Evolutionary conservation across 164 flowering plant species (phyloP).

Genomic region (Buxus sempervirens): DNA sequence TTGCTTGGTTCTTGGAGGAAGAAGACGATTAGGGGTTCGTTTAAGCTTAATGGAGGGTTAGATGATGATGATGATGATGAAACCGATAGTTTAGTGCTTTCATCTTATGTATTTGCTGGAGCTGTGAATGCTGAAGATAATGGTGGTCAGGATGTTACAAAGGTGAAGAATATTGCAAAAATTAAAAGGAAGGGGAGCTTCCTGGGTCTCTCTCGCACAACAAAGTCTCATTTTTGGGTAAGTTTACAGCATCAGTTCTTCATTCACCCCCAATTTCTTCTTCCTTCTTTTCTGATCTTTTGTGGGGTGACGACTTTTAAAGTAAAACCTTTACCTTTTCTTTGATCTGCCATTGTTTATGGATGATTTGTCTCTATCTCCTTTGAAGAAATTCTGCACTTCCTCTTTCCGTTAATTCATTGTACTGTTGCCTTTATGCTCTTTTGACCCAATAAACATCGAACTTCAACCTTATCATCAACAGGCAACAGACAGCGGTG

Average conservation of each 20-base stretch:
- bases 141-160: neutral
- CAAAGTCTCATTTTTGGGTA: constrained; percentile 39
- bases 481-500: too few relatives aligned
- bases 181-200: constrained; percentile 32
- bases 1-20: constrained; percentile 31
- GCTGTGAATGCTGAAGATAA: constrained; percentile 1
- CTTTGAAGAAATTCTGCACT: too few relatives aligned
- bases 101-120: neutral
- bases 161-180: constrained; percentile 43
- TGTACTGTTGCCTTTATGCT: too few relatives aligned
- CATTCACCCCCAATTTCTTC: neutral
- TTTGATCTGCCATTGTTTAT: too few relatives aligned
- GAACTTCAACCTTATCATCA: too few relatives aligned
- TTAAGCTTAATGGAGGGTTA: constrained; percentile 24
- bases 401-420: too few relatives aligned
- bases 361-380: too few relatives aligned
- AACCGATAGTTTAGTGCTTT: constrained; percentile 24
- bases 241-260: too few relatives aligned
- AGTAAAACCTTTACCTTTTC: too few relatives aligned
- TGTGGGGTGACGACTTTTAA: neutral
- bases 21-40: constrained; percentile 26
- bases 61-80: constrained; percentile 8
- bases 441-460: too few relatives aligned
- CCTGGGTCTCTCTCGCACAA: constrained; percentile 17
- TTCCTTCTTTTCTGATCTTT: neutral